These are phyloP conservation scores for Phytophthora pseudosyringae DNA, from an alignment of 352 stramenopile species.

Conservation along the genomic window DNA sequence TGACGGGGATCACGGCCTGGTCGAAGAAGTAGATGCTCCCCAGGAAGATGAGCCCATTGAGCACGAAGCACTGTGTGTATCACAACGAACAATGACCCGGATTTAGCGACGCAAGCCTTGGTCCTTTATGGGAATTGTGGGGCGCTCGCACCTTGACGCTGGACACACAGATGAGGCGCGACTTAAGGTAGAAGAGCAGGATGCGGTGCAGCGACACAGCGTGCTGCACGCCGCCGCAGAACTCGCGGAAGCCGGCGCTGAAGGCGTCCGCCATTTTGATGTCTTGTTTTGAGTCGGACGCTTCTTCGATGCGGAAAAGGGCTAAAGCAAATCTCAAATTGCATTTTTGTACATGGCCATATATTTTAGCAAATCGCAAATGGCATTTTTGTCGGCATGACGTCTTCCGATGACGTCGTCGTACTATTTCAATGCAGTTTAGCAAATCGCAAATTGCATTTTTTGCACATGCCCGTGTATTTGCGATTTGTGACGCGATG, in stretches of 20 bases:
- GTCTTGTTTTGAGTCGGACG: background rate
- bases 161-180: slow-evolving; percentile 82
- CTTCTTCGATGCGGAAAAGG: slow-evolving; percentile 11
- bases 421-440: too few relatives aligned
- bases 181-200: slow-evolving; percentile 88
- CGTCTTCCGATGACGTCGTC: too few relatives aligned
- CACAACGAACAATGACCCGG: background rate
- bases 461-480: background rate
- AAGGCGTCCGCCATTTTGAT: slow-evolving; percentile 51
- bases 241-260: slow-evolving; percentile 77
- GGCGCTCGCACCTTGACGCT: slow-evolving; percentile 67
- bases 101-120: too few relatives aligned
- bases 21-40: slow-evolving; percentile 93
- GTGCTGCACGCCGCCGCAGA: slow-evolving; percentile 87
- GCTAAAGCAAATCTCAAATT: slow-evolving; percentile 3
- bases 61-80: slow-evolving; percentile 70
- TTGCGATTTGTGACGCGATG: slow-evolving; percentile 25
- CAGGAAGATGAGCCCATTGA: slow-evolving; percentile 91
- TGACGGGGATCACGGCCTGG: slow-evolving; percentile 82
- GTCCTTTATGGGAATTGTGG: background rate
- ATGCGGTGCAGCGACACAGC: slow-evolving; percentile 87
- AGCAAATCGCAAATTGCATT: background rate
- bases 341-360: background rate
- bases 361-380: too few relatives aligned
- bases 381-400: background rate